Base-by-base conservation (phyloP, 176 grass and related monocot species). In the Carex littledalei region DNA sequence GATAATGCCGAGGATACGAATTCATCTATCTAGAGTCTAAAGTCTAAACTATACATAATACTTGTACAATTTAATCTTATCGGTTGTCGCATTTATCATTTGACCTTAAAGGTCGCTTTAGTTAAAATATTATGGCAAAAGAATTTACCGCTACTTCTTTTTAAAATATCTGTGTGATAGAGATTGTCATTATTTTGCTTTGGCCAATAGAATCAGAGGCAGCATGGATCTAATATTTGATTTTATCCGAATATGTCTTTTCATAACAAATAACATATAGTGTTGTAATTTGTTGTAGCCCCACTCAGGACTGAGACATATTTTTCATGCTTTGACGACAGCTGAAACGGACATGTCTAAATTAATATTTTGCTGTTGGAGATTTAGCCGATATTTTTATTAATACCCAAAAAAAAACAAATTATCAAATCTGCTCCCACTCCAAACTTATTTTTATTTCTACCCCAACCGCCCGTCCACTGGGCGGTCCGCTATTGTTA, bases 161-260 rank as follows among this genome's bases (percentile, higher is more conserved):
- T 1, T 29, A 29, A 29, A 29, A 29, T 29, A 29, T 74, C 8
- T 0, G 5, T 12, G 8, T 74, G 70, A 49, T 50, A 49, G 49
- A 43, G 70, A 74, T 74, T 47, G 37, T 22, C 39, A 22, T 49
- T 50, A 74, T 24, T 74, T 73, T 8, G 16, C 7, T 47, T 37
- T 37, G 8, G 14, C 65, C 65, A 68, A 68, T 68, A 35, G 31
- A 37, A 68, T 63, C 13, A 16, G 64, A 67, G 64, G 9, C 64
- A 35, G 3, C 12, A 49, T 73, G 8, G 0, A 10, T 45, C 39
- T 22, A 66, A 66, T 21, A 47, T 73, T 73, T 47, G 18, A 73
- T 73, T 72, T 72, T 72, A n/a, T 72, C 68, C 18, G 2, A 72
- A 47, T 20, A 45, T 74, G n/a, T 74, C 67, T 49, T 74, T 74